Evolutionary conservation across 352 stramenopile genomes (phyloP).

Genomic region (Pythium sukuiense): DNA sequence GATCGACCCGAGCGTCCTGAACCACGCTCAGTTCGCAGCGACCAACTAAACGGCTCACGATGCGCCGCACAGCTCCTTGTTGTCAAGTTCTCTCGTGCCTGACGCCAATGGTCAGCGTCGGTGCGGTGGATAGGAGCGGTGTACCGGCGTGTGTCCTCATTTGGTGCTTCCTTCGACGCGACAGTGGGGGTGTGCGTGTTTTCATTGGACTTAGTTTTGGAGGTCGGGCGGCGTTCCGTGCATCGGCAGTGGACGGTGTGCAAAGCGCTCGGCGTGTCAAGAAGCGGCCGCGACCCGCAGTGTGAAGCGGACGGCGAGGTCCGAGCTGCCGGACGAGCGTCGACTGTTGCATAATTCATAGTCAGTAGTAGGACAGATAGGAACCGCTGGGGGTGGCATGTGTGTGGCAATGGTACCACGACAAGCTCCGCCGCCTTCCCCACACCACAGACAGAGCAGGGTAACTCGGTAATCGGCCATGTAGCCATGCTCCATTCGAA

Average conservation of each 20-base stretch:
- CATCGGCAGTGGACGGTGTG: neutral
- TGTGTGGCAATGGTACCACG: slow-evolving; percentile 23
- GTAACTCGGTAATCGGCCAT: neutral
- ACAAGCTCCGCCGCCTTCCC: slow-evolving; percentile 1
- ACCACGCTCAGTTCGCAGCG: slow-evolving; percentile 44
- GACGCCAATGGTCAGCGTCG: slow-evolving; percentile 14
- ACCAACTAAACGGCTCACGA: slow-evolving; percentile 37
- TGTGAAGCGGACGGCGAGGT: neutral
- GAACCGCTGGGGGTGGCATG: slow-evolving; percentile 7
- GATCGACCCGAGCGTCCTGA: slow-evolving; percentile 71
- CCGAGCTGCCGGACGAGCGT: neutral
- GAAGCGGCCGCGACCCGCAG: neutral
- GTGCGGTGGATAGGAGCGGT: neutral
- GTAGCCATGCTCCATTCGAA: slow-evolving; percentile 1
- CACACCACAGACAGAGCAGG: neutral
- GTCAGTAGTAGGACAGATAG: slow-evolving; percentile 30
- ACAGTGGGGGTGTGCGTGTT: slow-evolving; percentile 2
- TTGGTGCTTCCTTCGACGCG: neutral
- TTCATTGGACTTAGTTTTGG: slow-evolving; percentile 4
- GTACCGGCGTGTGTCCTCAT: neutral
- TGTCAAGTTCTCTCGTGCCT: neutral
- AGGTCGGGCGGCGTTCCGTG: neutral
- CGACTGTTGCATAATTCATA: slow-evolving; percentile 4
- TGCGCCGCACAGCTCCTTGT: neutral
- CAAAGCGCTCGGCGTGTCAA: neutral